Base-by-base conservation (phyloP, 148 eudicot species). In the Mesembryanthemum crystallinum region DNA sequence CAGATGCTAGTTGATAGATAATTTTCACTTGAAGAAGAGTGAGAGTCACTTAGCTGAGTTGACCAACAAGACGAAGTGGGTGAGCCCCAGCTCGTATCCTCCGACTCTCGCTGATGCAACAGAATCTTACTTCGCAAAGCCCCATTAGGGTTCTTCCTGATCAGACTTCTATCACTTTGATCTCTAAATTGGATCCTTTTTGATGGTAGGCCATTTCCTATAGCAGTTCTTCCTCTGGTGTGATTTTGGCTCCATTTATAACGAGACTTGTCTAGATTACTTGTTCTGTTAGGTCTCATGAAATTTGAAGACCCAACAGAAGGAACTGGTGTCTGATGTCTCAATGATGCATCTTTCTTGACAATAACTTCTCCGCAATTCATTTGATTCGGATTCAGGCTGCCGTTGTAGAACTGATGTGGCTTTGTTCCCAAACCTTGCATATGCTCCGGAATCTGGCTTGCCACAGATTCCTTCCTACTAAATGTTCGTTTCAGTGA, bases 1-100 rank as follows among this genome's bases (percentile, higher is more conserved):
- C 27, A 4, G 18, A 11, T 43, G 69, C 67, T 68, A 57, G 74
- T 45, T 37, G 69, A 33, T 23, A 66, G 73, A 78, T 32, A 51
- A 30, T 72, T 64, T 39, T 21, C 33, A 47, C 81, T 80, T 21
- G 73, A 69, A 39, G 78, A 76, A 43, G 52, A 7, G 10, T 33
- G n/a, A 57, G 75, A 70, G 14, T 60, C 74, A 52, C 61, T 63
- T 69, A 67, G 62, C 75, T 64, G 78, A 75, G 80, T 83, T 63
- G 61, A 78, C 84, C 76, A 74, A 79, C 75, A 54, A 69, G 89
- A 83, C 71, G 86, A 81, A 78, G 74, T 24, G 52, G 67, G 32
- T 72, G 83, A 78, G 29, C 71, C 73, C 72, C 79, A 81, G 69
- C 78, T 57, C 18, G 85, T 71, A 64, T 75, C 84, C 23, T 83